Evolutionary conservation across 306 rosid genomes (phyloP).

Genomic region (Prunus fruticosa): DNA sequence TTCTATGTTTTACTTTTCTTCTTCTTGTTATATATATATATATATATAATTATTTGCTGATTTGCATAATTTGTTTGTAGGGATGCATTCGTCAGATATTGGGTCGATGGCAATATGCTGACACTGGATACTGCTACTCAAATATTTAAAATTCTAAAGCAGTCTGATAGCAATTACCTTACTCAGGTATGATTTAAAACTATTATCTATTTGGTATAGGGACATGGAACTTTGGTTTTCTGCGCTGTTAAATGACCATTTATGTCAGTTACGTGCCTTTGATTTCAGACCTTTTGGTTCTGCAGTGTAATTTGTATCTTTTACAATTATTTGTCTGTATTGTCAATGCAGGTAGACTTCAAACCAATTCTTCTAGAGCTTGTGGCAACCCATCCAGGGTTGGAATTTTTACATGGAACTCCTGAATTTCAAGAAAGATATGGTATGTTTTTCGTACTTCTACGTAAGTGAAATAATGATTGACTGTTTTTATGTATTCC

Average conservation of each 20-base stretch:
- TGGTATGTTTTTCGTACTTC: constrained; percentile 49
- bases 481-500: background rate
- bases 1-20: background rate
- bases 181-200: constrained; percentile 54
- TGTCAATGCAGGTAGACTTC: constrained; percentile 68
- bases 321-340: constrained; percentile 22
- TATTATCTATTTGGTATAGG: background rate
- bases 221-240: background rate
- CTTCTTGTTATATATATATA: background rate
- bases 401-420: constrained; percentile 92
- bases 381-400: constrained; percentile 90
- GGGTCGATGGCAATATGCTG: constrained; percentile 82
- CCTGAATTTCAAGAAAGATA: constrained; percentile 99
- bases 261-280: background rate
- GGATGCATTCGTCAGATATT: constrained; percentile 71
- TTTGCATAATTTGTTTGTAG: constrained; percentile 30
- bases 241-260: background rate
- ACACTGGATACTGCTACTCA: constrained; percentile 77
- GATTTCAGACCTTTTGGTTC: constrained; percentile 15
- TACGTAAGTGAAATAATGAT: background rate
- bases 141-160: constrained; percentile 71
- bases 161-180: constrained; percentile 73
- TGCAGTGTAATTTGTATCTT: background rate
- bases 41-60: background rate
- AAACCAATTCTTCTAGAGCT: constrained; percentile 84